These are phyloP conservation scores for Claviceps paspali DNA, from an alignment of 2,329 filamentous ascomycete species.

Conservation along the genomic window DNA sequence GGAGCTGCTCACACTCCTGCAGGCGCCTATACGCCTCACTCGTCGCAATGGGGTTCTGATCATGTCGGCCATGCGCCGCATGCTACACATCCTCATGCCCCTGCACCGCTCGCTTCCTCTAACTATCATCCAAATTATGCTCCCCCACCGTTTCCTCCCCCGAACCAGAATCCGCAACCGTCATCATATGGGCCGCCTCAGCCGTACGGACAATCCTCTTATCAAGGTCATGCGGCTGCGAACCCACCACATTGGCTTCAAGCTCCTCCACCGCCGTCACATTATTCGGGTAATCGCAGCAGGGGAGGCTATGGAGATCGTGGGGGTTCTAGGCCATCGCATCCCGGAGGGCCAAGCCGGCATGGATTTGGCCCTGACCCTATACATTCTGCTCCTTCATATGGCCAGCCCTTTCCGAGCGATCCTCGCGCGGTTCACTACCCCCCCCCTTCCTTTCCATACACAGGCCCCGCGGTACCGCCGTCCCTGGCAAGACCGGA, in stretches of 20 bases:
- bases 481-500: conserved; percentile 19
- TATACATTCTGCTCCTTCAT: conserved; percentile 18
- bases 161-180: conserved; percentile 26
- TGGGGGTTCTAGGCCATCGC: conserved; percentile 19
- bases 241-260: conserved; percentile 10
- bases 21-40: conserved; percentile 21
- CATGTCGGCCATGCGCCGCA: conserved; percentile 20
- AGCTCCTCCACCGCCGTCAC: conserved; percentile 16
- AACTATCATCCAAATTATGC: conserved; percentile 47
- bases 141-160: conserved; percentile 33
- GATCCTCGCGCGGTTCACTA: conserved; percentile 25
- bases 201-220: conserved; percentile 20
- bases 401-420: conserved; percentile 24
- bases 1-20: conserved; percentile 20
- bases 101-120: conserved; percentile 32
- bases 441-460: conserved; percentile 18
- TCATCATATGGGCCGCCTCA: conserved; percentile 27
- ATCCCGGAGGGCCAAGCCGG: conserved; percentile 18
- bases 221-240: conserved; percentile 18
- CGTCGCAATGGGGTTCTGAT: conserved; percentile 27
- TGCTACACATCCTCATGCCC: conserved; percentile 28
- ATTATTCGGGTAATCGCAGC: conserved; percentile 26
- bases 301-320: conserved; percentile 32
- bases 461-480: conserved; percentile 24
- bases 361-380: conserved; percentile 20